A percentile compares a stretch with the other conserved stretches of the same genome.
phyloP scores from a whole-genome alignment of 2,329 filamentous ascomycete species.

The Talaromyces sp. region DNA sequence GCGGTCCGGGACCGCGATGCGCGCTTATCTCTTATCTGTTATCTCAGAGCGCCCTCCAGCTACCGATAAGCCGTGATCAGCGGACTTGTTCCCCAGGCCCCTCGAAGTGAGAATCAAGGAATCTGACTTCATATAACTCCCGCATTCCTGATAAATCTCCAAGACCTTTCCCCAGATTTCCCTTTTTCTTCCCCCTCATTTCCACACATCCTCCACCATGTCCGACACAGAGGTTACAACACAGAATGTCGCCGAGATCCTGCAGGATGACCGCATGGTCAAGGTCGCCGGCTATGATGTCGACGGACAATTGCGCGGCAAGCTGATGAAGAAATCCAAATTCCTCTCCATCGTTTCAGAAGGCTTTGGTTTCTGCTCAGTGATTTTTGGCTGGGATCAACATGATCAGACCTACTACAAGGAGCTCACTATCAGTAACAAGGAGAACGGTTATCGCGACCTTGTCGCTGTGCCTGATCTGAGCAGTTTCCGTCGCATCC shows the following conservation, averaged over 20 bases:
- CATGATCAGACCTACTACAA: constrained; percentile 87
- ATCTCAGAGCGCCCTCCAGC: constrained; percentile 1
- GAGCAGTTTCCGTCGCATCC: constrained; percentile 76
- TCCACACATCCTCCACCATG: constrained; percentile 11
- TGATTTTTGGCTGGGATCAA: constrained; percentile 97
- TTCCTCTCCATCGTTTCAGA: constrained; percentile 79
- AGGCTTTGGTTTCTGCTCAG: constrained; percentile 92
- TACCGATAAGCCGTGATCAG: background rate
- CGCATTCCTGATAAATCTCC: too few species aligned
- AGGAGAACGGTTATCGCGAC: constrained; percentile 86
- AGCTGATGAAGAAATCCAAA: constrained; percentile 90
- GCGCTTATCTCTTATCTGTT: constrained; percentile 3
- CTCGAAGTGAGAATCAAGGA: too few species aligned
- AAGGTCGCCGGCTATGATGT: constrained; percentile 88
- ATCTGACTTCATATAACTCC: too few species aligned
- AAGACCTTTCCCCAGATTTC: background rate
- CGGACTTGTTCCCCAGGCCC: too few species aligned
- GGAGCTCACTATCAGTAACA: constrained; percentile 85
- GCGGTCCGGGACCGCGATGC: constrained; percentile 3
- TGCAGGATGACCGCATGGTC: constrained; percentile 73
- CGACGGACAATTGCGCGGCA: constrained; percentile 84
- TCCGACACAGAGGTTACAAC: constrained; percentile 49
- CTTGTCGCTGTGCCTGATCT: constrained; percentile 81
- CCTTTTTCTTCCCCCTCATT: background rate
- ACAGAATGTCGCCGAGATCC: constrained; percentile 66